Evolutionary conservation across 495 filamentous ascomycete species (phyloP).

Genomic region (Daldinia bambusicola): DNA sequence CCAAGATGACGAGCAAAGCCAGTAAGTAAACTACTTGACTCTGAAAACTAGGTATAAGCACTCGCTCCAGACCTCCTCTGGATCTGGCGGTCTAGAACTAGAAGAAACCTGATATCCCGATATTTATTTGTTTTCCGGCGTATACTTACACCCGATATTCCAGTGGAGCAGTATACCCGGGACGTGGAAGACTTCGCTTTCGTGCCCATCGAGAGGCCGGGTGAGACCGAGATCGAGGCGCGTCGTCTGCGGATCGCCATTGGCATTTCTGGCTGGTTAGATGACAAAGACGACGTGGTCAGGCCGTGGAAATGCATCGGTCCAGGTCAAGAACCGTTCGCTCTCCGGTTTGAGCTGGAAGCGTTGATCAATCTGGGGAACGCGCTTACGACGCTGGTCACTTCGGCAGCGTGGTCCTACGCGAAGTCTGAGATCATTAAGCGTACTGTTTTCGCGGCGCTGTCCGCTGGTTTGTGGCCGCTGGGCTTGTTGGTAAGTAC

Average conservation of each 20-base stretch:
- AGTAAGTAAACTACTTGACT: constrained; percentile 24
- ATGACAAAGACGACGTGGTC: constrained; percentile 73
- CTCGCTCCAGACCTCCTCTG: not conserved
- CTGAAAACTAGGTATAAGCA: not conserved
- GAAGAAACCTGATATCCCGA: not conserved
- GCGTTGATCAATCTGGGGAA: constrained; percentile 81
- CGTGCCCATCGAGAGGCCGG: constrained; percentile 68
- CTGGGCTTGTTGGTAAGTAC: constrained; percentile 63
- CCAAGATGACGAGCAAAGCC: constrained; percentile 76
- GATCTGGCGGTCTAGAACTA: too few species aligned
- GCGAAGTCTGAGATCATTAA: constrained; percentile 82
- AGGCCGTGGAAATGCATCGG: constrained; percentile 83
- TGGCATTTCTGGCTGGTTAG: constrained; percentile 87
- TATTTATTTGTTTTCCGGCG: constrained; percentile 34
- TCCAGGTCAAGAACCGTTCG: constrained; percentile 80
- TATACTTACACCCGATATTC: constrained; percentile 61
- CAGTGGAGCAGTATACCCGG: constrained; percentile 82
- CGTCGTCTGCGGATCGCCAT: constrained; percentile 83
- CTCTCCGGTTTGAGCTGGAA: constrained; percentile 84
- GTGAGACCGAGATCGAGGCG: constrained; percentile 50
- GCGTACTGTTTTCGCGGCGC: constrained; percentile 72
- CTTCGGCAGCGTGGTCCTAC: constrained; percentile 80
- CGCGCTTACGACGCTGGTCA: constrained; percentile 78
- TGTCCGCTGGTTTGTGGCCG: constrained; percentile 82
- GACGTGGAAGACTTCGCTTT: constrained; percentile 95